A percentile compares a stretch with the other conserved stretches of the same genome.
phyloP scores from a whole-genome alignment of 2,329 filamentous ascomycete genomes.

The Fusarium sambucinum region DNA sequence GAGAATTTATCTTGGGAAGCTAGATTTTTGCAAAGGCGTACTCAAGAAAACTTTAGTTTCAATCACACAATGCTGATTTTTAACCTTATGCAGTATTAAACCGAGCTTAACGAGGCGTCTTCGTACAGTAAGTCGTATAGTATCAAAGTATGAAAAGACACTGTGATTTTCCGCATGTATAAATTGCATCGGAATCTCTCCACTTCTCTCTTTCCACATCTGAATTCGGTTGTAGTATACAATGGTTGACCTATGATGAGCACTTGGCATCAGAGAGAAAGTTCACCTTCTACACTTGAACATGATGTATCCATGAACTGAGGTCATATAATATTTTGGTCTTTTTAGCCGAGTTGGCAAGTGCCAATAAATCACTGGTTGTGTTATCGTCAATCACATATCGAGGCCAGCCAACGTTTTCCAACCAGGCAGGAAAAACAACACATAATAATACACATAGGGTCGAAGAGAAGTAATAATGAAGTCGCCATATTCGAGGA shows the following conservation, averaged over 20 bases:
- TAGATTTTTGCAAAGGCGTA: neutral
- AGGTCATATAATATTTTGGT: neutral
- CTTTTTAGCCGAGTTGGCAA: neutral
- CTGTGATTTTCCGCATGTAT: neutral
- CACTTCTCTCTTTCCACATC: neutral
- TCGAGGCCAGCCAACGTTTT: no score
- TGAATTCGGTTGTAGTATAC: neutral
- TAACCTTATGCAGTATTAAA: neutral
- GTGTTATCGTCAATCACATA: no score
- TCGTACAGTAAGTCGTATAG: neutral
- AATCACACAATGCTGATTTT: neutral
- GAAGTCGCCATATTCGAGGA: no score
- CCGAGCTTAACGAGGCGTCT: neutral
- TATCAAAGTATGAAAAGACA: accelerated
- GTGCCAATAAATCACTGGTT: neutral
- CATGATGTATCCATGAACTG: neutral
- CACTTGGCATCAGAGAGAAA: conserved; percentile 1
- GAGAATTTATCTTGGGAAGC: neutral
- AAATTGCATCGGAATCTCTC: neutral
- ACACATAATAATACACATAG: no score
- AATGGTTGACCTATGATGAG: neutral
- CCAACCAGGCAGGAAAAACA: no score
- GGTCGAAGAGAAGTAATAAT: no score
- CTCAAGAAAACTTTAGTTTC: neutral
- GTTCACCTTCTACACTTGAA: neutral